Conservation (phyloP, 306 rosid species). For the Gillenia trifoliata region DNA sequence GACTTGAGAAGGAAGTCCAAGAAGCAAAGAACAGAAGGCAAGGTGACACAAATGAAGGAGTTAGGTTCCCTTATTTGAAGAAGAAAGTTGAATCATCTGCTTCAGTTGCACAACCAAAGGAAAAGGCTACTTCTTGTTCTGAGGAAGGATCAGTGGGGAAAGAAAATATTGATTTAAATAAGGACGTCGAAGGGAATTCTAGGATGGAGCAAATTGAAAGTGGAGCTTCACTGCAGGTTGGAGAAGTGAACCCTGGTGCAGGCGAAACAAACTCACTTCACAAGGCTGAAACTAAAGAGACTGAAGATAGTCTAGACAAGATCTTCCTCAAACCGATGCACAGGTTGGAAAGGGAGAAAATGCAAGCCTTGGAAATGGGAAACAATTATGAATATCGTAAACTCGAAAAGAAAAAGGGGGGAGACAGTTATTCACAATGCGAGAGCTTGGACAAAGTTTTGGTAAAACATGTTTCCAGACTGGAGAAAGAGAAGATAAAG, state of each 20-base stretch:
- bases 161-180: conserved; percentile 46
- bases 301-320: conserved; percentile 52
- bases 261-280: background rate
- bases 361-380: conserved; percentile 40
- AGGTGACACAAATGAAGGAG: conserved; percentile 17
- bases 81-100: conserved; percentile 18
- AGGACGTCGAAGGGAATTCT: background rate
- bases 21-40: conserved; percentile 63
- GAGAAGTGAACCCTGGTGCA: background rate
- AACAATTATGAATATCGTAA: conserved; percentile 24
- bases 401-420: conserved; percentile 34
- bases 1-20: conserved; percentile 78
- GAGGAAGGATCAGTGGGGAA: conserved; percentile 44
- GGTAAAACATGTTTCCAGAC: conserved; percentile 72
- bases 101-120: conserved; percentile 9
- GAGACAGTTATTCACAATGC: conserved; percentile 31
- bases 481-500: conserved; percentile 73
- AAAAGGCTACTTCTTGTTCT: conserved; percentile 18
- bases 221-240: background rate
- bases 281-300: conserved; percentile 5
- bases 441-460: conserved; percentile 74
- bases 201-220: conserved; percentile 21
- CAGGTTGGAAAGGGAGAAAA: conserved; percentile 65
- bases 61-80: conserved; percentile 7
- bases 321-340: conserved; percentile 58